Evolutionary conservation across 345 rosid species (phyloP).

Genomic region (Cochlearia excelsa): DNA sequence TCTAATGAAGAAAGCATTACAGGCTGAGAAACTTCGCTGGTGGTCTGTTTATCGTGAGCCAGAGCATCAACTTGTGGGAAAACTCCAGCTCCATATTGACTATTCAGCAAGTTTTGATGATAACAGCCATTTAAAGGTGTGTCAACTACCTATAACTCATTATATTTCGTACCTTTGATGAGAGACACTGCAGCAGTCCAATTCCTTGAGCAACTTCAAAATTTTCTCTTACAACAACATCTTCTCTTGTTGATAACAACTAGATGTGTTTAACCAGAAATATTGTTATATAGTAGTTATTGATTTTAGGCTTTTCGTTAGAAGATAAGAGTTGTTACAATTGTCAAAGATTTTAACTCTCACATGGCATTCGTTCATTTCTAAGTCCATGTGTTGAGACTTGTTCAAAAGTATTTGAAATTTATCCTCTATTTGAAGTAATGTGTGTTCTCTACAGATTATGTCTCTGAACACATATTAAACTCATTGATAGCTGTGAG

Average conservation of each 20-base stretch:
- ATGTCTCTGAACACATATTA: slow-evolving; percentile 15
- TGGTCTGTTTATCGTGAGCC: slow-evolving; percentile 93
- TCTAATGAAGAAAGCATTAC: slow-evolving; percentile 43
- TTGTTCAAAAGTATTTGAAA: background rate
- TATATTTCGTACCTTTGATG: slow-evolving; percentile 3
- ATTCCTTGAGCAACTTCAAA: slow-evolving; percentile 16
- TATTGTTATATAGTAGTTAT: no score
- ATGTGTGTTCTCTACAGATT: slow-evolving; percentile 10
- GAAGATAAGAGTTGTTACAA: background rate
- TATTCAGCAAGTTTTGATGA: slow-evolving; percentile 88
- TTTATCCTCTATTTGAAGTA: background rate
- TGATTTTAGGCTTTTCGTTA: no score
- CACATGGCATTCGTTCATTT: slow-evolving; percentile 6
- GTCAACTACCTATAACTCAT: slow-evolving; percentile 25
- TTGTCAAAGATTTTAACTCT: background rate
- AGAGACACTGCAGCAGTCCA: slow-evolving; percentile 17
- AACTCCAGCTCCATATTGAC: slow-evolving; percentile 71
- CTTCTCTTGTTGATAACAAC: no score
- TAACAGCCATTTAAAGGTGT: slow-evolving; percentile 70
- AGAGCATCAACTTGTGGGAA: slow-evolving; percentile 86
- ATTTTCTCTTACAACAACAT: background rate
- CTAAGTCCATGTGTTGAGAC: background rate
- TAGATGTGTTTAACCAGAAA: no score
- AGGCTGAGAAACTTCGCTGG: slow-evolving; percentile 91
- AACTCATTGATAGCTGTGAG: slow-evolving; percentile 3